A percentile compares a stretch with the other conserved stretches of the same genome.
These are phyloP conservation scores for Rhizopogon rudus DNA, from an alignment of 768 basidiomycete species.

Conservation along the genomic window DNA sequence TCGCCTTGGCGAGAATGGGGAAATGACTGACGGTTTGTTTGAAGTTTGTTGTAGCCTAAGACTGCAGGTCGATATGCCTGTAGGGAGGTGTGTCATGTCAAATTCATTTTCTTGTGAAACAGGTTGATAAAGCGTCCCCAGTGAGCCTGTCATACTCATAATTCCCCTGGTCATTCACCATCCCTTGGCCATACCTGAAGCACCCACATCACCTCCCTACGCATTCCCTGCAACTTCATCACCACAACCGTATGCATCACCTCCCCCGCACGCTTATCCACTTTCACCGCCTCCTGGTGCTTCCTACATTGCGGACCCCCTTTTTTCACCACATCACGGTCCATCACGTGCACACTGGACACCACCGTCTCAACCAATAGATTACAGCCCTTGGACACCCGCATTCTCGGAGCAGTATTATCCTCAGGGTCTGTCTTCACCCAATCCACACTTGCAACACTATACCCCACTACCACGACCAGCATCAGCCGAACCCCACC, in stretches of 20 bases:
- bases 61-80: conserved; percentile 58
- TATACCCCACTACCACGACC: conserved; percentile 43
- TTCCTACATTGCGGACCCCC: not conserved
- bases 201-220: conserved; percentile 23
- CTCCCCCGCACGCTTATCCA: conserved; percentile 13
- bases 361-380: not conserved
- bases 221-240: conserved; percentile 5
- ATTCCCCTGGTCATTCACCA: conserved; percentile 64
- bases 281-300: conserved; percentile 21
- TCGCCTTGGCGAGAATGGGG: conserved; percentile 46
- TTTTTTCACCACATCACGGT: not conserved
- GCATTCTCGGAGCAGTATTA: not conserved
- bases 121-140: conserved; percentile 23
- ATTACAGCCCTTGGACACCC: not conserved
- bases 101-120: conserved; percentile 1
- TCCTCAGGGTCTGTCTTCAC: not conserved
- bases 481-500: conserved; percentile 43
- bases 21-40: conserved; percentile 51
- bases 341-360: not conserved
- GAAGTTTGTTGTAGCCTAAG: conserved; percentile 62
- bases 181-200: conserved; percentile 49
- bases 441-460: conserved; percentile 15
- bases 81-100: conserved; percentile 51
- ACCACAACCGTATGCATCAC: conserved; percentile 15
- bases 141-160: conserved; percentile 65